Evolutionary conservation across 257 asterid genomes (phyloP), one percentile per base, ranked within the genome.

Genomic region (Phtheirospermum japonicum): DNA sequence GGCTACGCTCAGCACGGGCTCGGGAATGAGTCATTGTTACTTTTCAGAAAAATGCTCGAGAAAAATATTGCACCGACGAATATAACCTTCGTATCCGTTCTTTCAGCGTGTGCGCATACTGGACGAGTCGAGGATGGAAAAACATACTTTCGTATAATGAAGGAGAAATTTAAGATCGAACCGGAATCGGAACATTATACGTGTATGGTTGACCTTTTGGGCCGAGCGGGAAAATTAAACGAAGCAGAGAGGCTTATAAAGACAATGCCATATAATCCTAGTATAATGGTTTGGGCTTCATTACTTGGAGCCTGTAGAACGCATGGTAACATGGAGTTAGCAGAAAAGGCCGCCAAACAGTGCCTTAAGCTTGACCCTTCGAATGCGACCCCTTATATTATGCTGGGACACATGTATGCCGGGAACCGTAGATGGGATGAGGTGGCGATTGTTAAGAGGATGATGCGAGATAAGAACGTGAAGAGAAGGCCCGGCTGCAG

Each of bases 1-100:
- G 90, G 82, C 67, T 86, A 80, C 59, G 94, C 97, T 63, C 95
- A 86, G 42, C 95, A 89, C 18, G 94, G 97, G 23, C 73, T 73
- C 49, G 90, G 84, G 30, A 7, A n/a, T 1, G 89, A 84, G 51
- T 74, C 94, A 1, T 55, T 82, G 61, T 40, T 37, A 14, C 83
- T 86, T 6, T 86, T 86, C 3, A 70, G 81, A 40, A 65, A 64
- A 65, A 86, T 89, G 95, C 82, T 82, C 18, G 64, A 69, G 52
- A 67, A 55, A 10, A 71, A 63, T 18, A 39, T 72, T 10, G 36
- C 71, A 34, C 93, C 96, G 4, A 82, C 82, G n/a, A 62, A 73
- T 59, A 76, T 84, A 74, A 89, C 95, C 43, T 89, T 89, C 49
- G 72, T 89, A 57, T 82, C 93, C 11, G 84, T 89, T 65, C 85